Conservation (phyloP, 805 yeast species). For the Candida montana region DNA sequence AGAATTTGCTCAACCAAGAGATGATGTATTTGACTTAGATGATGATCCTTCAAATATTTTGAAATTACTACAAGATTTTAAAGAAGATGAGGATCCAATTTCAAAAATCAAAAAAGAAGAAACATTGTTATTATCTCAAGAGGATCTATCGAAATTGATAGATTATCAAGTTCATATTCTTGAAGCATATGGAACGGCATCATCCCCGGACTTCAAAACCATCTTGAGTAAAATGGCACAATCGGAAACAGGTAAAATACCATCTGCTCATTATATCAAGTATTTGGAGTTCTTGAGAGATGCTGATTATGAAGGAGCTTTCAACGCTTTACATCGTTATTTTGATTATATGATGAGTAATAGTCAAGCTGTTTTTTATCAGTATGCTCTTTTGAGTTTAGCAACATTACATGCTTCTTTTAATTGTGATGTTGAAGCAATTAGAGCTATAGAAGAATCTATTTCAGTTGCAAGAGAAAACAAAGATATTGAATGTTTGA, state of each 20-base stretch:
- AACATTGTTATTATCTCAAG: slow-evolving; percentile 40
- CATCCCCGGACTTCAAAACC: slow-evolving; percentile 38
- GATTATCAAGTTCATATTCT: slow-evolving; percentile 48
- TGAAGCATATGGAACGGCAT: slow-evolving; percentile 46
- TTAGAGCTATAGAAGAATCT: slow-evolving; percentile 80
- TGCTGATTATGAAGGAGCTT: slow-evolving; percentile 52
- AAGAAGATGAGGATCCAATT: slow-evolving; percentile 2
- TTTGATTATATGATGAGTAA: slow-evolving; percentile 77
- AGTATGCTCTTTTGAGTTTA: slow-evolving; percentile 67
- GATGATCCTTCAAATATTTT: slow-evolving; percentile 20
- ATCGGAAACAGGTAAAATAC: slow-evolving; percentile 37
- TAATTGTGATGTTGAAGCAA: slow-evolving; percentile 54
- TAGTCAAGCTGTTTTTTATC: slow-evolving; percentile 59
- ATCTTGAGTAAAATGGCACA: slow-evolving; percentile 44
- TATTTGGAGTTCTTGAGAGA: slow-evolving; percentile 54
- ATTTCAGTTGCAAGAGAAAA: slow-evolving; percentile 83
- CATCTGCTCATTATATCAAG: slow-evolving; percentile 48
- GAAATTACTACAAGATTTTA: slow-evolving; percentile 10
- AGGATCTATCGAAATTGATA: slow-evolving; percentile 44
- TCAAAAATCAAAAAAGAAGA: slow-evolving; percentile 9
- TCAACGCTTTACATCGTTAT: slow-evolving; percentile 52
- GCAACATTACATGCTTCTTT: slow-evolving; percentile 70
- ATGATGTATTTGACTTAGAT: slow-evolving; percentile 15
- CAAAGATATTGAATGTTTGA: slow-evolving; percentile 46
- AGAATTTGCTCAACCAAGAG: slow-evolving; percentile 20